Percentiles rank a stretch among this genome's conserved stretches.
Evolutionary conservation across 2,329 filamentous ascomycete species (phyloP).

Genomic region (Aspergillus tanneri): DNA sequence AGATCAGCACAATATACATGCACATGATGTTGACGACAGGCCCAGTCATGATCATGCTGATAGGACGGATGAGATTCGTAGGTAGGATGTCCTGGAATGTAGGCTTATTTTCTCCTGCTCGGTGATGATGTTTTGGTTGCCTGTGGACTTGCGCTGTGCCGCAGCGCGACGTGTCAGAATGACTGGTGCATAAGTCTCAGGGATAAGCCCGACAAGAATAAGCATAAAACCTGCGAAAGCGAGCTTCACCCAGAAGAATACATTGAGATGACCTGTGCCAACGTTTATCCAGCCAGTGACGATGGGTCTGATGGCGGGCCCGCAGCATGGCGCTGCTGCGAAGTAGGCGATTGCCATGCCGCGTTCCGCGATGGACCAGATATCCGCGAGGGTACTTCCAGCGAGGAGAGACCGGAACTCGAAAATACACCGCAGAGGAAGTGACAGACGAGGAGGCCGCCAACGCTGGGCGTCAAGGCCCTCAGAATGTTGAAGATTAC

Average conservation of each 20-base stretch:
- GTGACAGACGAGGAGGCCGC: constrained; percentile 28
- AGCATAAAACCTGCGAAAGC: constrained; percentile 29
- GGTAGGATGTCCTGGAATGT: constrained; percentile 46
- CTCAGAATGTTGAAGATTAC: constrained; percentile 39
- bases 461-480: constrained; percentile 34
- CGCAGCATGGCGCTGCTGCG: constrained; percentile 73
- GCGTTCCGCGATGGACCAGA: constrained; percentile 75
- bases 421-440: constrained; percentile 35
- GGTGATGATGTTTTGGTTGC: constrained; percentile 33
- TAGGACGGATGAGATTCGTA: constrained; percentile 72
- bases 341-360: constrained; percentile 82
- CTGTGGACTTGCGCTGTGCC: constrained; percentile 34
- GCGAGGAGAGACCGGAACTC: constrained; percentile 30
- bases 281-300: constrained; percentile 69
- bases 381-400: constrained; percentile 50
- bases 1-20: constrained; percentile 67
- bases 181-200: constrained; percentile 38
- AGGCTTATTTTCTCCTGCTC: constrained; percentile 30
- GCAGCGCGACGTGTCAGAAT: constrained; percentile 36
- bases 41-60: constrained; percentile 71
- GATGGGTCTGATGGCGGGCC: constrained; percentile 70
- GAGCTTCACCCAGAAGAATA: constrained; percentile 37
- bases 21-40: constrained; percentile 54
- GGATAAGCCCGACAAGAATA: constrained; percentile 26
- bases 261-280: constrained; percentile 29